These are phyloP conservation scores for Backusella parvicylindrica DNA, from an alignment of 192 early-diverging fungal genomes.

Conservation along the genomic window DNA sequence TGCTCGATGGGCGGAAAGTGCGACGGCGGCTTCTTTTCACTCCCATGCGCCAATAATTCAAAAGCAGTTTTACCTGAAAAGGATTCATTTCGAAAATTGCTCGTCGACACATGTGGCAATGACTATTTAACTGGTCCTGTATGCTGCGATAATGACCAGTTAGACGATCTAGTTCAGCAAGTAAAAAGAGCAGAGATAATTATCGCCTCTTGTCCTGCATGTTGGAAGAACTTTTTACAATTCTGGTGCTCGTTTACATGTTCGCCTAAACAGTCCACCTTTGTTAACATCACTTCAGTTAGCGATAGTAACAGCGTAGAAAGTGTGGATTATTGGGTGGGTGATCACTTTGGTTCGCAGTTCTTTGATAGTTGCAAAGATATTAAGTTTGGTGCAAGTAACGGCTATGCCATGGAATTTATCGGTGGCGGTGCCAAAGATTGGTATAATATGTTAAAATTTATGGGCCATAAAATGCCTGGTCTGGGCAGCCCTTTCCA, in stretches of 20 bases:
- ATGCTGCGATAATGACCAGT: constrained; percentile 57
- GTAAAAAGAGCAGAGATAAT: constrained; percentile 51
- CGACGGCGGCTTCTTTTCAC: constrained; percentile 35
- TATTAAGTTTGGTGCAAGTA: constrained; percentile 62
- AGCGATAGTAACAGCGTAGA: constrained; percentile 37
- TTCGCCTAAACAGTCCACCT: constrained; percentile 60
- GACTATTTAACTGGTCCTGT: constrained; percentile 41
- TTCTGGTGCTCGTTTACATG: constrained; percentile 67
- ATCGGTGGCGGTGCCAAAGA: constrained; percentile 61
- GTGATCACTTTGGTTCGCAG: constrained; percentile 46
- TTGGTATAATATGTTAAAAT: constrained; percentile 50
- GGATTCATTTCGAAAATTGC: constrained; percentile 31
- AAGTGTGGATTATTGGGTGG: constrained; percentile 50
- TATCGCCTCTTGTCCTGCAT: constrained; percentile 59
- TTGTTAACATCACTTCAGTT: constrained; percentile 55
- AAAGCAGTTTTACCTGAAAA: constrained; percentile 43
- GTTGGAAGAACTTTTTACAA: constrained; percentile 61
- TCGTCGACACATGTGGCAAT: constrained; percentile 52
- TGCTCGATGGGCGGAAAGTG: constrained; percentile 64
- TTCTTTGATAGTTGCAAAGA: constrained; percentile 65
- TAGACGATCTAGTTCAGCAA: constrained; percentile 41
- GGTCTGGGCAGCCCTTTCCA: constrained; percentile 59
- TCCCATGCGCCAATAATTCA: constrained; percentile 52
- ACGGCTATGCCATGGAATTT: constrained; percentile 65
- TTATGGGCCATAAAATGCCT: constrained; percentile 52